A percentile compares a stretch with the other conserved stretches of the same genome.
These are phyloP conservation scores for Lablab purpureus DNA, from an alignment of 306 rosid genomes.

Conservation along the genomic window DNA sequence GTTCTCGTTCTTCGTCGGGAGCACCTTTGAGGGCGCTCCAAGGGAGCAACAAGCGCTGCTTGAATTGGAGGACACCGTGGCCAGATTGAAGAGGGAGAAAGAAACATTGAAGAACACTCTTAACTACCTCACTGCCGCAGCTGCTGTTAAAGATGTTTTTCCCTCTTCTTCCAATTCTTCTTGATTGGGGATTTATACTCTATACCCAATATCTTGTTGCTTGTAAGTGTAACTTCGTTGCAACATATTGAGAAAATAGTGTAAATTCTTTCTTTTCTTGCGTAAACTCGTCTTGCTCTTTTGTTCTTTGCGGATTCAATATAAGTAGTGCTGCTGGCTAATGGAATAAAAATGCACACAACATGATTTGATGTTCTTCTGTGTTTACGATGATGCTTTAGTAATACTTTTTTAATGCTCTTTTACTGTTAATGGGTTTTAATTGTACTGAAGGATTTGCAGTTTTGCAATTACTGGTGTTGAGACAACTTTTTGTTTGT, in stretches of 20 bases:
- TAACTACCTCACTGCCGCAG: conserved; percentile 92
- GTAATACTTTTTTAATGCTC: neutral
- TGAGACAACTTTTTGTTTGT: conserved; percentile 1
- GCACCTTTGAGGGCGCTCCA: conserved; percentile 98
- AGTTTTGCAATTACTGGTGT: neutral
- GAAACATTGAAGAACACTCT: conserved; percentile 92
- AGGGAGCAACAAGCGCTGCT: conserved; percentile 97
- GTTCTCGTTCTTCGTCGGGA: conserved; percentile 94
- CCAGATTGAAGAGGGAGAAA: conserved; percentile 87
- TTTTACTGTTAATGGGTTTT: conserved; percentile 8
- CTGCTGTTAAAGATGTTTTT: conserved; percentile 95
- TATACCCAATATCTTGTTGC: conserved; percentile 38
- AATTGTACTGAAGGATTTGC: neutral
- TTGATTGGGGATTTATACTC: neutral
- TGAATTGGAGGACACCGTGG: conserved; percentile 90
- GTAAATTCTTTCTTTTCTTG: conserved; percentile 59
- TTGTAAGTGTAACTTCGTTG: conserved; percentile 7
- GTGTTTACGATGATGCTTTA: neutral
- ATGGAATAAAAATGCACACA: neutral
- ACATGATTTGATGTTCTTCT: neutral
- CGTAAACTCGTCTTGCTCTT: conserved; percentile 24
- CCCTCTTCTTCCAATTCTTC: conserved; percentile 64
- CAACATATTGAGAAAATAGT: conserved; percentile 37
- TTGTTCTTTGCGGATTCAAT: conserved; percentile 12
- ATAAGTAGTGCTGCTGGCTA: conserved; percentile 30